Conservation (phyloP, 2,329 filamentous ascomycete genomes). For the Cladosporium austrohemisphaericum region DNA sequence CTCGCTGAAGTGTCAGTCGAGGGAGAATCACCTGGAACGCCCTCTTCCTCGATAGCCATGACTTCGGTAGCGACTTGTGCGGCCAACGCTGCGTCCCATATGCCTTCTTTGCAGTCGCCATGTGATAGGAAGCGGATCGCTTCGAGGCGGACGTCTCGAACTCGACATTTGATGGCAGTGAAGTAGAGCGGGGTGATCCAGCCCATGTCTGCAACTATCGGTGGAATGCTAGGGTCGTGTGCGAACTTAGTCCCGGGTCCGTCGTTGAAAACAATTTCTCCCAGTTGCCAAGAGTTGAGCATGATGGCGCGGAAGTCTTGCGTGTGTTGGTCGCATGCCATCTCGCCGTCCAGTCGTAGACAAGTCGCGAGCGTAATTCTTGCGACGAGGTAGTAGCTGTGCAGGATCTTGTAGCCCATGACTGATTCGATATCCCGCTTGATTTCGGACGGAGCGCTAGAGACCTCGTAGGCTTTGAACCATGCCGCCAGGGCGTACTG, state of each 20-base stretch:
- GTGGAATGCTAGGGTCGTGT: slow-evolving; percentile 2
- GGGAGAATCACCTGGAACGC: not conserved
- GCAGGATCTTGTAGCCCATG: slow-evolving; percentile 13
- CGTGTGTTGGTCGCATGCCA: slow-evolving; percentile 7
- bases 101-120: slow-evolving; percentile 24
- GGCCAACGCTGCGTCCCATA: slow-evolving; percentile 22
- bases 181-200: slow-evolving; percentile 23
- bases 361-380: slow-evolving; percentile 6
- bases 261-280: slow-evolving; percentile 8
- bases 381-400: slow-evolving; percentile 13
- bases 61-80: slow-evolving; percentile 19
- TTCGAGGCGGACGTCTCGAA: slow-evolving; percentile 21
- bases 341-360: slow-evolving; percentile 11
- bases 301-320: slow-evolving; percentile 9
- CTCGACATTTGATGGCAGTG: slow-evolving; percentile 24
- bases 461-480: slow-evolving; percentile 4
- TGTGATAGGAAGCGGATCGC: slow-evolving; percentile 22
- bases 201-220: slow-evolving; percentile 10
- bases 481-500: not conserved
- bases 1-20: not conserved
- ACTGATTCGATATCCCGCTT: not conserved
- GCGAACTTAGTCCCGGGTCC: slow-evolving; percentile 3
- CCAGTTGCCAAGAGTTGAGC: slow-evolving; percentile 9
- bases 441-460: not conserved
- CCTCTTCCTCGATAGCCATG: slow-evolving; percentile 26